Evolutionary conservation across 2,329 filamentous ascomycete species (phyloP).

Genomic region (Xylaria sp.): DNA sequence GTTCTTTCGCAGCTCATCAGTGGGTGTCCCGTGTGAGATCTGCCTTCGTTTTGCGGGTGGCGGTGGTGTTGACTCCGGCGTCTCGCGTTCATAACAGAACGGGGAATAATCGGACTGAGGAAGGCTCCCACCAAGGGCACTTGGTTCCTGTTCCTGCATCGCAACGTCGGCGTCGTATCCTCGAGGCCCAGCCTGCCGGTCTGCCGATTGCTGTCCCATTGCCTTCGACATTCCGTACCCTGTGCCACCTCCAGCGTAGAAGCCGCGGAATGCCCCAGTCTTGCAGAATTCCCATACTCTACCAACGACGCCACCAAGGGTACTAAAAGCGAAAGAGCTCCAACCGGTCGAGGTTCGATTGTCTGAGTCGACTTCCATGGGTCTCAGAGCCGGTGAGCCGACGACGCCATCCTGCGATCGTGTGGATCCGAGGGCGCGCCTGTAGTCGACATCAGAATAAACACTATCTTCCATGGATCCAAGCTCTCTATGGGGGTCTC

Average conservation of each 20-base stretch:
- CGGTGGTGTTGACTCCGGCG: conserved; percentile 57
- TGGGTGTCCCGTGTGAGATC: conserved; percentile 57
- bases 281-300: conserved; percentile 89
- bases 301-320: conserved; percentile 75
- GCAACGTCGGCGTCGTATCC: conserved; percentile 45
- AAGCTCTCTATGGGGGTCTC: conserved; percentile 46
- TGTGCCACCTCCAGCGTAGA: conserved; percentile 84
- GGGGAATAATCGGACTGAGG: conserved; percentile 52
- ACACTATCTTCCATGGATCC: conserved; percentile 62
- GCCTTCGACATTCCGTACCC: conserved; percentile 68
- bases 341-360: conserved; percentile 56
- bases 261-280: conserved; percentile 79
- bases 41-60: conserved; percentile 66
- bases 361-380: conserved; percentile 39
- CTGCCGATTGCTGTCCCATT: conserved; percentile 39
- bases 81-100: conserved; percentile 48
- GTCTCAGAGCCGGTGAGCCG: conserved; percentile 50
- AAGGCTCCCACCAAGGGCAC: conserved; percentile 47
- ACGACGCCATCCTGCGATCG: conserved; percentile 53
- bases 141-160: conserved; percentile 38
- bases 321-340: conserved; percentile 68
- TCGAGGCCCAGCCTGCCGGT: conserved; percentile 45
- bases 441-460: conserved; percentile 68
- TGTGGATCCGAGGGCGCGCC: conserved; percentile 63
- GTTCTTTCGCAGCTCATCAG: conserved; percentile 70